phyloP scores from a whole-genome alignment of 176 grass and related monocot genomes.

The Alopecurus myosuroides region DNA sequence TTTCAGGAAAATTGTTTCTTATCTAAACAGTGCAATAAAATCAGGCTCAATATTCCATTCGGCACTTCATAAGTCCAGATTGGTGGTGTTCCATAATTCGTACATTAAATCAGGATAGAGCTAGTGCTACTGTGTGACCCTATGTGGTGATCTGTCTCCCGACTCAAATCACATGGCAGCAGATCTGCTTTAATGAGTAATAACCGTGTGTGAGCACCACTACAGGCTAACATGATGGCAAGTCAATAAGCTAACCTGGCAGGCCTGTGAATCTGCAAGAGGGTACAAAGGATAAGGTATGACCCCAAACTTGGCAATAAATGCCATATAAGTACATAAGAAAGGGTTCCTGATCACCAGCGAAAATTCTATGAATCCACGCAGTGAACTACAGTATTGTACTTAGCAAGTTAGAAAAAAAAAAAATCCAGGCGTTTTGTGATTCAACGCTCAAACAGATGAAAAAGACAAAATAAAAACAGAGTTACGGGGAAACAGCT shows the following conservation, averaged over 20 bases:
- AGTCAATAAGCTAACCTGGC: constrained; percentile 38
- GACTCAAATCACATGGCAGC: not conserved
- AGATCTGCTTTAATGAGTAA: constrained; percentile 27
- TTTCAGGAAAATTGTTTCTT: not conserved
- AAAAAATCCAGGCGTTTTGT: not conserved
- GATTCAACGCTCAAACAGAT: not conserved
- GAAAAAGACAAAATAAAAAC: not conserved
- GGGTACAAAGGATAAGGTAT: not conserved
- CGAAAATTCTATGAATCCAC: not conserved
- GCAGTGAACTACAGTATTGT: not conserved
- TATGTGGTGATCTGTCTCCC: not conserved
- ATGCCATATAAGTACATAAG: not conserved
- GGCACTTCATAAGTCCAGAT: not conserved
- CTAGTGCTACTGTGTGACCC: not conserved
- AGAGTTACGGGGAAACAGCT: not conserved
- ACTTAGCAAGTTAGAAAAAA: not conserved
- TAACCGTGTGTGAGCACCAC: not conserved
- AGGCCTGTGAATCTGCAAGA: not conserved
- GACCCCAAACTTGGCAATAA: constrained; percentile 24
- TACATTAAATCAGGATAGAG: constrained; percentile 2
- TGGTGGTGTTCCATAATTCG: not conserved
- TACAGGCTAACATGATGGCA: constrained; percentile 14
- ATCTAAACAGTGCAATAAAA: not conserved
- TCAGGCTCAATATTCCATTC: not conserved
- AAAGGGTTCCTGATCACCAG: not conserved